Evolutionary conservation across 106 monocot genomes (phyloP).

Genomic region (Dendrobium huoshanense): DNA sequence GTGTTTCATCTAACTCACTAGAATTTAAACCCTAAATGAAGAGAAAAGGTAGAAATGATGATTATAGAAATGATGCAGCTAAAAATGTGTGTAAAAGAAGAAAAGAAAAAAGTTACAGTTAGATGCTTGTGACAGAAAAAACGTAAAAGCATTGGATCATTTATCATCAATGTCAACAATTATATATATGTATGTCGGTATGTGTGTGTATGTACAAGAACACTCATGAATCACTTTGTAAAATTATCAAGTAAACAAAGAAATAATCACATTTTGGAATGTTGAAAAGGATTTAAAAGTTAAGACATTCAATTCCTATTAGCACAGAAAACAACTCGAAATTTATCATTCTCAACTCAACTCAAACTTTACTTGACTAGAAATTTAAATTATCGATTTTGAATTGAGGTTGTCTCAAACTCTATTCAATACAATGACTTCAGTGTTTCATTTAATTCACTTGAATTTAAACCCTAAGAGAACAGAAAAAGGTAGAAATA

Average conservation of each 20-base stretch:
- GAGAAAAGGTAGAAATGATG: background rate
- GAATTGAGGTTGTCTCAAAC: too few species aligned
- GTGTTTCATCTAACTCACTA: constrained; percentile 44
- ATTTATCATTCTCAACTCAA: too few species aligned
- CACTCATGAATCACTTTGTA: too few species aligned
- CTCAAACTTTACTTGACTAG: too few species aligned
- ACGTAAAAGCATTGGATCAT: background rate
- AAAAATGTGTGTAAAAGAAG: background rate
- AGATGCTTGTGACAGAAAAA: background rate
- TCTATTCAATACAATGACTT: constrained; percentile 17
- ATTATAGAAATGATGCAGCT: background rate
- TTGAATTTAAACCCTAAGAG: constrained; percentile 63
- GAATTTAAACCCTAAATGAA: constrained; percentile 61
- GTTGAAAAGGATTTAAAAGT: too few species aligned
- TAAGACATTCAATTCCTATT: too few species aligned
- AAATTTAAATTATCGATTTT: too few species aligned
- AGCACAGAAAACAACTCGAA: background rate
- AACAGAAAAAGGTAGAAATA: background rate
- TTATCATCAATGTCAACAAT: background rate
- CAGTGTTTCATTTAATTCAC: constrained; percentile 46
- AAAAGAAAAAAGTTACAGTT: background rate
- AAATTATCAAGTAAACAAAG: too few species aligned
- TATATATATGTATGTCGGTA: background rate
- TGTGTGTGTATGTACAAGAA: too few species aligned
- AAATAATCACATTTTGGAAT: too few species aligned